Conservation (phyloP, 2,329 filamentous ascomycete genomes). For the Pseudogymnoascus sp. region DNA sequence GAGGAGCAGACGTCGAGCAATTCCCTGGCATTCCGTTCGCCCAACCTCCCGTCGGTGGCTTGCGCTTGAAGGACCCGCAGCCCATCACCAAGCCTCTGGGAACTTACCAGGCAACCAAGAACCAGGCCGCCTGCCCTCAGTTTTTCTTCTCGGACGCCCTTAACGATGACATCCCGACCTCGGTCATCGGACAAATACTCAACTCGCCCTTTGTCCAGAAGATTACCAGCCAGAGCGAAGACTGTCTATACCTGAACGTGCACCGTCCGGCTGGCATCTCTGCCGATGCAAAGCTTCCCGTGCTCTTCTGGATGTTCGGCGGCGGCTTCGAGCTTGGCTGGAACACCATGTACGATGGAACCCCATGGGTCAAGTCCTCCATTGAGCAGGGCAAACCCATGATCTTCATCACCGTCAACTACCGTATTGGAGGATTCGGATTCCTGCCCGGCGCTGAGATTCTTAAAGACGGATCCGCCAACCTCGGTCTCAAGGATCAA, state of each 20-base stretch:
- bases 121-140: conserved; percentile 60
- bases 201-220: conserved; percentile 50
- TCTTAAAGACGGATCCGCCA: conserved; percentile 56
- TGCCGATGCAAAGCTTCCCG: conserved; percentile 49
- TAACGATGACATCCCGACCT: conserved; percentile 26
- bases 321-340: conserved; percentile 53
- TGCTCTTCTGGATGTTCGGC: conserved; percentile 64
- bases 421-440: conserved; percentile 66
- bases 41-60: conserved; percentile 53
- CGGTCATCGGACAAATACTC: conserved; percentile 41
- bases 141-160: conserved; percentile 50
- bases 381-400: conserved; percentile 50
- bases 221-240: conserved; percentile 47
- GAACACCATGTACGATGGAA: conserved; percentile 44
- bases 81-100: conserved; percentile 49
- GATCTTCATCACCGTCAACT: conserved; percentile 70
- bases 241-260: conserved; percentile 54
- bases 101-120: conserved; percentile 49
- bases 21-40: conserved; percentile 73
- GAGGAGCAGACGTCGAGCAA: conserved; percentile 43
- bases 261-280: conserved; percentile 49
- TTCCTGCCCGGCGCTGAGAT: conserved; percentile 64
- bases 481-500: conserved; percentile 66
- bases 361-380: conserved; percentile 37
- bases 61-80: conserved; percentile 63